Conservation (phyloP, 2,329 filamentous ascomycete species). For the Neophaeococcomyces aloes region DNA sequence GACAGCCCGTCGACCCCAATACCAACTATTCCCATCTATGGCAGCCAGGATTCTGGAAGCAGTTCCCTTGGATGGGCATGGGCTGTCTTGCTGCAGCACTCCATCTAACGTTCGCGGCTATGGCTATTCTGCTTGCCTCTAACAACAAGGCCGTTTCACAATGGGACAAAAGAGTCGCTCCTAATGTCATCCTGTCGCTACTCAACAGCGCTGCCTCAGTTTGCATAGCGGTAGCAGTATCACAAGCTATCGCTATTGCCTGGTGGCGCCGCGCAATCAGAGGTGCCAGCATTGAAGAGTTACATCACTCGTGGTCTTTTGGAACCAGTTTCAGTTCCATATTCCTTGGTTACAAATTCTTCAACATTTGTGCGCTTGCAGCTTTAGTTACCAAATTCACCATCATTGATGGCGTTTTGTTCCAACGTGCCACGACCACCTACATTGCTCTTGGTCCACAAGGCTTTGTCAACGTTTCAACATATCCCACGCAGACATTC, state of each 20-base stretch:
- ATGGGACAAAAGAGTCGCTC: not conserved
- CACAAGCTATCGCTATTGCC: constrained; percentile 7
- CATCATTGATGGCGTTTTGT: constrained; percentile 8
- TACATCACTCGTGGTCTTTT: constrained; percentile 10
- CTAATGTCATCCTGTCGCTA: constrained; percentile 6
- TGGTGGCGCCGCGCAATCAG: constrained; percentile 11
- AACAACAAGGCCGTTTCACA: not conserved
- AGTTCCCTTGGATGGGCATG: too few species aligned
- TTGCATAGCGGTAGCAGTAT: constrained; percentile 3
- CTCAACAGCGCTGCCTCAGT: not conserved
- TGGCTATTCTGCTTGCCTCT: not conserved
- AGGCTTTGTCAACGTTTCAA: too few species aligned
- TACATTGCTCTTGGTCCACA: not conserved
- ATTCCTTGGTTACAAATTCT: not conserved
- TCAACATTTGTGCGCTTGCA: constrained; percentile 7
- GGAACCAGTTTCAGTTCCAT: not conserved
- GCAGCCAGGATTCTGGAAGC: too few species aligned
- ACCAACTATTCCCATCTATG: too few species aligned
- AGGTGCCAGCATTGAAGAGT: constrained; percentile 9
- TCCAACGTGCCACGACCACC: constrained; percentile 5
- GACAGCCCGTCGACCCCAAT: too few species aligned
- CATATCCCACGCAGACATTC: too few species aligned
- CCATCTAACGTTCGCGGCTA: too few species aligned
- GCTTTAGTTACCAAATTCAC: constrained; percentile 5
- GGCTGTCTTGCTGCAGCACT: too few species aligned